A percentile compares a stretch with the other conserved stretches of the same genome.
phyloP scores from a whole-genome alignment of 345 rosid species.

The Psidium friedrichsthalianum region DNA sequence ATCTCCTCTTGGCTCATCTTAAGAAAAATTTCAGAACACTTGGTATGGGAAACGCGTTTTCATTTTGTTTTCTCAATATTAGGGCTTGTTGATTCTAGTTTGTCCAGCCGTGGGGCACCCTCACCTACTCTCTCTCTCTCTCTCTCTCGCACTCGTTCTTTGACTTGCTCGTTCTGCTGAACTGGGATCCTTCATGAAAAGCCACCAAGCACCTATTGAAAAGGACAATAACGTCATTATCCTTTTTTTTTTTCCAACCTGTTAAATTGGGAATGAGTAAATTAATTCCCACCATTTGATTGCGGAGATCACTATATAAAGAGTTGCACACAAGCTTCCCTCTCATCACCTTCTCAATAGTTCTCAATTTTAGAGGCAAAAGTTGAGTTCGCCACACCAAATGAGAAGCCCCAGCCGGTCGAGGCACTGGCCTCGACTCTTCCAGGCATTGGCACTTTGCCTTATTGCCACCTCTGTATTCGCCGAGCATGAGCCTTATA shows the following conservation, averaged over 20 bases:
- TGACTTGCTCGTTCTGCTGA: background rate
- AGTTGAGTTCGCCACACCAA: background rate
- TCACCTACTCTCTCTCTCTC: background rate
- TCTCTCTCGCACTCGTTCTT: background rate
- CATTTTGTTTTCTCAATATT: background rate
- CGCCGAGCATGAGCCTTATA: slow-evolving; percentile 10
- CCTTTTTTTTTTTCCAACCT: background rate
- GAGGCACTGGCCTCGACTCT: slow-evolving; percentile 14
- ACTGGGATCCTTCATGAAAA: slow-evolving; percentile 2
- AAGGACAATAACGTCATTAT: background rate
- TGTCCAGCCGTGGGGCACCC: background rate
- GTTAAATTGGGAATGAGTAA: background rate
- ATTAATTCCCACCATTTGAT: background rate
- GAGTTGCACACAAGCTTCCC: background rate
- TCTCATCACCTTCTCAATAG: background rate
- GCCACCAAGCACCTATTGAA: background rate
- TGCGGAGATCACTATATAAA: background rate
- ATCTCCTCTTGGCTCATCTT: background rate
- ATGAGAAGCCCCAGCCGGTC: slow-evolving; percentile 14
- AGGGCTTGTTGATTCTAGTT: background rate
- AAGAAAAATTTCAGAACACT: background rate
- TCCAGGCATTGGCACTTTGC: slow-evolving; percentile 16
- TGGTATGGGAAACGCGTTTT: background rate
- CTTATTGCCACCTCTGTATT: slow-evolving; percentile 11
- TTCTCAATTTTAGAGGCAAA: background rate